These are phyloP conservation scores for Phoenix dactylifera DNA, from an alignment of 176 grass and related monocot genomes.

Conservation along the genomic window DNA sequence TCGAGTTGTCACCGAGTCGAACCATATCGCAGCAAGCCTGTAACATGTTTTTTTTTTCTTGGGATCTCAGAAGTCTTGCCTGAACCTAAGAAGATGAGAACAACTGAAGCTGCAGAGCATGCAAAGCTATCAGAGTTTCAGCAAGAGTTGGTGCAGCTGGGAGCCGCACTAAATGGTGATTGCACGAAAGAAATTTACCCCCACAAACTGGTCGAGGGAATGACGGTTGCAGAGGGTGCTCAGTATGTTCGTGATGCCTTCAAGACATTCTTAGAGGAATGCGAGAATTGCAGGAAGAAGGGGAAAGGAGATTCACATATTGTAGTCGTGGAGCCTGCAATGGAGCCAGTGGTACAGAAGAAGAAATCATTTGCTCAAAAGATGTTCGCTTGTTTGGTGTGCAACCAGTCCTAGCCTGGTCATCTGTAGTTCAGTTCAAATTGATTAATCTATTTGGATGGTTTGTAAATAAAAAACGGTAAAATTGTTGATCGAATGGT, in stretches of 20 bases:
- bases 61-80: constrained; percentile 25
- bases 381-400: constrained; percentile 45
- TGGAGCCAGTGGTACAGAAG: background rate
- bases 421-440: too few relatives aligned
- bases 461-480: too few relatives aligned
- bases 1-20: too few relatives aligned
- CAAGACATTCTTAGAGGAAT: constrained; percentile 39
- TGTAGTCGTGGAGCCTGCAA: constrained; percentile 27
- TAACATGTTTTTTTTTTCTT: too few relatives aligned
- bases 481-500: too few relatives aligned
- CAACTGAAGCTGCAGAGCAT: constrained; percentile 27
- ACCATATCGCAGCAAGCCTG: too few relatives aligned
- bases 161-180: constrained; percentile 65
- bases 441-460: too few relatives aligned
- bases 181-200: constrained; percentile 35
- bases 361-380: constrained; percentile 18
- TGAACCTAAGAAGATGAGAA: constrained; percentile 44
- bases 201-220: constrained; percentile 48
- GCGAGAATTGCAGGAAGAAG: constrained; percentile 36
- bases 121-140: constrained; percentile 56
- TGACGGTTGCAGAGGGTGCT: constrained; percentile 57
- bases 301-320: constrained; percentile 46
- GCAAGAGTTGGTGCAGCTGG: constrained; percentile 61
- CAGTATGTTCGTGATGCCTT: constrained; percentile 37
- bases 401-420: constrained; percentile 2